Conservation (phyloP, 2,329 filamentous ascomycete species). For the Cladosporium cucumerinum region DNA sequence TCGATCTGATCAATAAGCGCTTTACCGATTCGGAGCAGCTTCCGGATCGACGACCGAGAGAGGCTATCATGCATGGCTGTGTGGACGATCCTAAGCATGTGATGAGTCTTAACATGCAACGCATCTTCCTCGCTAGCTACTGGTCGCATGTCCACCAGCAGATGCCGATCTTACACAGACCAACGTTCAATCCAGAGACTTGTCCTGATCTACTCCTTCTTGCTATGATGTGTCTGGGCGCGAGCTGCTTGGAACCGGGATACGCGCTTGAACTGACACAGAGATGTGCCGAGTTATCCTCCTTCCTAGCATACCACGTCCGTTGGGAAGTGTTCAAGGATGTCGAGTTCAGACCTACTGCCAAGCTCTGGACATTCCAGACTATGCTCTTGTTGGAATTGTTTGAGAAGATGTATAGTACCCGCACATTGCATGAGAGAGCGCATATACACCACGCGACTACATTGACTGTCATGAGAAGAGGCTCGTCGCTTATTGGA, state of each 20-base stretch:
- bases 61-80: constrained; percentile 74
- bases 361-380: constrained; percentile 95
- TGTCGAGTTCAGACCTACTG: constrained; percentile 80
- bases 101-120: constrained; percentile 90
- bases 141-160: constrained; percentile 95
- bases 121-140: constrained; percentile 87
- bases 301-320: constrained; percentile 89
- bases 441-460: constrained; percentile 97
- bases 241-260: constrained; percentile 79
- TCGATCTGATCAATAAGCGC: constrained; percentile 74
- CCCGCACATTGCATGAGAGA: constrained; percentile 83
- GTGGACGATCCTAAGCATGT: constrained; percentile 60
- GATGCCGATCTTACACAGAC: constrained; percentile 88
- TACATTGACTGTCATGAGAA: constrained; percentile 89
- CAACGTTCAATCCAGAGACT: constrained; percentile 84
- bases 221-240: constrained; percentile 88
- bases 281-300: constrained; percentile 76
- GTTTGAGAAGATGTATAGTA: constrained; percentile 98
- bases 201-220: constrained; percentile 81
- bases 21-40: constrained; percentile 80
- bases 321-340: constrained; percentile 96
- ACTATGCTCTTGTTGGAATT: constrained; percentile 82
- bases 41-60: constrained; percentile 70
- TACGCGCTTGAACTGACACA: constrained; percentile 71
- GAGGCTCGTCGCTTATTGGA: constrained; percentile 86